Conservation (phyloP, 1,284 basidiomycete genomes). For the Tremellales sp. region DNA sequence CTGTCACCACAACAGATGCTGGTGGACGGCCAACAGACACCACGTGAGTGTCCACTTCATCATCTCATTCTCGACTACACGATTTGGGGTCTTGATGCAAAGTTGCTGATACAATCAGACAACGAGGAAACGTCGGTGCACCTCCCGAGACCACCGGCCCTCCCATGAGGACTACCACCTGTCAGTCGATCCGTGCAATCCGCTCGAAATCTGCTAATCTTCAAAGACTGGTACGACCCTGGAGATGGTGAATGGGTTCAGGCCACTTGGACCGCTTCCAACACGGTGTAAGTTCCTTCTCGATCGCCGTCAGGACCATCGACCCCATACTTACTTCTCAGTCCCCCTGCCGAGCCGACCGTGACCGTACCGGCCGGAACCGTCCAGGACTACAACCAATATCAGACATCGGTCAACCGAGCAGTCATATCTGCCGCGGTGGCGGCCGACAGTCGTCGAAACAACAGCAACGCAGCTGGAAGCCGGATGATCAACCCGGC, state of each 20-base stretch:
- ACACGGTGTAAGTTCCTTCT: constrained; percentile 16
- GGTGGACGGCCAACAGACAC: constrained; percentile 7
- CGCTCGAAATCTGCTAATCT: neutral
- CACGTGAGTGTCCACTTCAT: too few relatives aligned
- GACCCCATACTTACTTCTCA: neutral
- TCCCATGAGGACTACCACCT: constrained; percentile 33
- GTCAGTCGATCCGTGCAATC: constrained; percentile 4
- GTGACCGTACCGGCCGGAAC: constrained; percentile 31
- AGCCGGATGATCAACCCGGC: constrained; percentile 2
- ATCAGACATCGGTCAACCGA: constrained; percentile 29
- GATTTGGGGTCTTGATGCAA: neutral
- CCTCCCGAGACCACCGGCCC: constrained; percentile 5
- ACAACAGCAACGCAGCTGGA: constrained; percentile 1
- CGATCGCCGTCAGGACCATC: constrained; percentile 6
- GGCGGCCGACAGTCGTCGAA: neutral
- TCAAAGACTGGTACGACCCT: constrained; percentile 31
- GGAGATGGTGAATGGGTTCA: constrained; percentile 26
- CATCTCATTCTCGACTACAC: neutral
- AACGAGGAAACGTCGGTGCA: neutral
- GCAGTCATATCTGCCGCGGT: constrained; percentile 23
- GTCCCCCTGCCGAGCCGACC: constrained; percentile 28
- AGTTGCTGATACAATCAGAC: constrained; percentile 1
- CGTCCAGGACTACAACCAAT: constrained; percentile 23
- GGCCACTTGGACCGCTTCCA: constrained; percentile 33
- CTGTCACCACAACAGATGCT: constrained; percentile 6